Evolutionary conservation across 1,139 yeast species (phyloP).

Genomic region (Entelexis sorbosivorans): DNA sequence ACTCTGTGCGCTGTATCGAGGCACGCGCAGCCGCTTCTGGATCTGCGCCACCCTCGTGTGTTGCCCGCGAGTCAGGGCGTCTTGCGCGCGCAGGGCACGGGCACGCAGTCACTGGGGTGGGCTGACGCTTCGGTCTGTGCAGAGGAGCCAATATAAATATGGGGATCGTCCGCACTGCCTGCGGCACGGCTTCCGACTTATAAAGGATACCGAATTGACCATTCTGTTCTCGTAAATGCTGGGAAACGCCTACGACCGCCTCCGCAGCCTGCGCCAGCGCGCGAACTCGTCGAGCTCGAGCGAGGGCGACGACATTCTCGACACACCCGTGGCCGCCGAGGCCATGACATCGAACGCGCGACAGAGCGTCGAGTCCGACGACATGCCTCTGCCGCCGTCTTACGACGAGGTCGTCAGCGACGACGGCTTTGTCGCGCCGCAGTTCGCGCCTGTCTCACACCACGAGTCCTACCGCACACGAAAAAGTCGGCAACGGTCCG

Average conservation of each 20-base stretch:
- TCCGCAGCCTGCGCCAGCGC: slow-evolving; percentile 2
- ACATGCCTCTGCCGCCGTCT: slow-evolving; percentile 11
- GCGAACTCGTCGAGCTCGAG: slow-evolving; percentile 1
- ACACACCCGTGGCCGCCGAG: neutral
- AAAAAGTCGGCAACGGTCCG: neutral
- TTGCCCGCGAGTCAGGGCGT: neutral
- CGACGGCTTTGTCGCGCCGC: neutral
- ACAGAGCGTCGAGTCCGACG: neutral
- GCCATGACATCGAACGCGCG: neutral
- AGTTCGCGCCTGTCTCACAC: slow-evolving; percentile 2
- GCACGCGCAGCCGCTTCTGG: neutral
- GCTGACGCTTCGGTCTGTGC: neutral
- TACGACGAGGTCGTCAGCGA: slow-evolving; percentile 20
- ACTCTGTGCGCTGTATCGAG: neutral
- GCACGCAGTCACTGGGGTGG: neutral
- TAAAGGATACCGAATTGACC: neutral
- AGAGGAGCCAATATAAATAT: no score
- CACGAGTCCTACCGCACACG: slow-evolving; percentile 10
- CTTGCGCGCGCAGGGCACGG: neutral
- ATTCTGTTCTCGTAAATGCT: neutral
- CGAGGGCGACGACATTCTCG: neutral
- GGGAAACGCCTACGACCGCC: neutral
- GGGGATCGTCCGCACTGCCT: neutral
- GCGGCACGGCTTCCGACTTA: neutral
- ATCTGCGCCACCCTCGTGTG: neutral